phyloP scores from a whole-genome alignment of 192 early-diverging fungal species.

The Podochytrium sp. region DNA sequence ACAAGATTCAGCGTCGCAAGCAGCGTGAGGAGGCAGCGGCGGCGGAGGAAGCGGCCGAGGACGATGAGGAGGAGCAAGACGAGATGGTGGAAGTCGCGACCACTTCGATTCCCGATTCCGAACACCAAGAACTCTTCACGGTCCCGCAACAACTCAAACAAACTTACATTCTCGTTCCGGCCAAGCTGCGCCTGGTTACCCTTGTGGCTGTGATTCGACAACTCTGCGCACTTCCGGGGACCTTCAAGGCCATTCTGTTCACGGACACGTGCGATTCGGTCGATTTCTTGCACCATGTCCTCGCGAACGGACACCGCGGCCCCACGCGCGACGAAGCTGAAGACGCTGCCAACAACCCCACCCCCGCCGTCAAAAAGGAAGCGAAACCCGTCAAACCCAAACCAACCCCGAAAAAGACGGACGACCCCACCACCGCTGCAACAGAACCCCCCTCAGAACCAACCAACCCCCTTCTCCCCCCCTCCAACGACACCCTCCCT shows the following conservation, averaged over 20 bases:
- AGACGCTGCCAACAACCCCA: constrained; percentile 49
- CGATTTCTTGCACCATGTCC: constrained; percentile 90
- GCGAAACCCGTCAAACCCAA: constrained; percentile 25
- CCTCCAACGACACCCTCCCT: constrained; percentile 24
- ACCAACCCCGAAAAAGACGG: constrained; percentile 15
- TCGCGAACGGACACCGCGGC: constrained; percentile 66
- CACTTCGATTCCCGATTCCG: not conserved
- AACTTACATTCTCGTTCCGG: constrained; percentile 80
- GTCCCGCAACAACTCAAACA: constrained; percentile 91
- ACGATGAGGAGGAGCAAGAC: constrained; percentile 14
- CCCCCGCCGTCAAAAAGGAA: constrained; percentile 45
- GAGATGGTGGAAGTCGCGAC: not conserved
- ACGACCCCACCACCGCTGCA: constrained; percentile 12
- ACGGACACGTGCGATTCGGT: constrained; percentile 91
- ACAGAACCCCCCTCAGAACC: not conserved
- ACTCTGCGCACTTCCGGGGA: constrained; percentile 32
- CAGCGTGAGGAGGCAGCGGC: not conserved
- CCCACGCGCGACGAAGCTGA: constrained; percentile 41
- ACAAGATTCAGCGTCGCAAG: not conserved
- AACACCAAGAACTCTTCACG: constrained; percentile 51
- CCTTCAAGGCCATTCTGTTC: constrained; percentile 90
- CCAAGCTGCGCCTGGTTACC: constrained; percentile 90
- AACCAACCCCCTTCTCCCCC: constrained; percentile 22
- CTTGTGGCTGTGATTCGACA: constrained; percentile 76
- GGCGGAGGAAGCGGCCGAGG: constrained; percentile 6